phyloP scores from a whole-genome alignment of 2,329 filamentous ascomycete genomes.

The Cordyceps militaris region DNA sequence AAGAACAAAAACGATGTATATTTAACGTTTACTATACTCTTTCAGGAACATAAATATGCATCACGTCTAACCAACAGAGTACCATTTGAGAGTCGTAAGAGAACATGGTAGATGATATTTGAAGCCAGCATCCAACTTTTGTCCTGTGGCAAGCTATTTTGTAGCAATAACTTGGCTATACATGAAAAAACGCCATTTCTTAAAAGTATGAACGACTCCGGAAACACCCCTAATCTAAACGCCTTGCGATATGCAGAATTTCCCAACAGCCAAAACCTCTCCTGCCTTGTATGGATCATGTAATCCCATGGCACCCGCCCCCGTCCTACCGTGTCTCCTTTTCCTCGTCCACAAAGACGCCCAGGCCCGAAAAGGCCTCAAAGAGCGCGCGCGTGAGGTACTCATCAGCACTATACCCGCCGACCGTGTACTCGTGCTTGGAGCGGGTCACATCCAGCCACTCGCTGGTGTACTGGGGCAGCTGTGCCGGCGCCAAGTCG shows the following conservation, averaged over 20 bases:
- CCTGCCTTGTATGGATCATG: slow-evolving; percentile 37
- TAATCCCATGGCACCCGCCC: slow-evolving; percentile 36
- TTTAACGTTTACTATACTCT: background rate
- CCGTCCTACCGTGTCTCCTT: slow-evolving; percentile 32
- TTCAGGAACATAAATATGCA: background rate
- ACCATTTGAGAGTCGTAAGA: background rate
- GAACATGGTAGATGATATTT: background rate
- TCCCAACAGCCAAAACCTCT: background rate
- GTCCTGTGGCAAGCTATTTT: background rate
- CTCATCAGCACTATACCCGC: slow-evolving; percentile 76
- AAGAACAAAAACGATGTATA: background rate
- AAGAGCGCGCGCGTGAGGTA: slow-evolving; percentile 76
- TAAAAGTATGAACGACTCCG: background rate
- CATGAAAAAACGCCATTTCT: background rate
- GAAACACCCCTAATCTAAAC: background rate
- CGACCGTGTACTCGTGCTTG: slow-evolving; percentile 61
- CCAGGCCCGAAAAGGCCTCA: slow-evolving; percentile 84
- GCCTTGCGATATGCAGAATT: background rate
- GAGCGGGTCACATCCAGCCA: slow-evolving; percentile 62
- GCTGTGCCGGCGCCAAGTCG: slow-evolving; percentile 39
- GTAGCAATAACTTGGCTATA: background rate
- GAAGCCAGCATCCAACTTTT: background rate
- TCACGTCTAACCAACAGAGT: background rate
- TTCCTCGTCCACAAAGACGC: slow-evolving; percentile 81
- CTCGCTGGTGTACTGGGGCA: slow-evolving; percentile 65